Evolutionary conservation across 768 basidiomycete genomes (phyloP), one percentile per base, ranked within the genome.

Genomic region (Pilatotrama ljubarskyi): DNA sequence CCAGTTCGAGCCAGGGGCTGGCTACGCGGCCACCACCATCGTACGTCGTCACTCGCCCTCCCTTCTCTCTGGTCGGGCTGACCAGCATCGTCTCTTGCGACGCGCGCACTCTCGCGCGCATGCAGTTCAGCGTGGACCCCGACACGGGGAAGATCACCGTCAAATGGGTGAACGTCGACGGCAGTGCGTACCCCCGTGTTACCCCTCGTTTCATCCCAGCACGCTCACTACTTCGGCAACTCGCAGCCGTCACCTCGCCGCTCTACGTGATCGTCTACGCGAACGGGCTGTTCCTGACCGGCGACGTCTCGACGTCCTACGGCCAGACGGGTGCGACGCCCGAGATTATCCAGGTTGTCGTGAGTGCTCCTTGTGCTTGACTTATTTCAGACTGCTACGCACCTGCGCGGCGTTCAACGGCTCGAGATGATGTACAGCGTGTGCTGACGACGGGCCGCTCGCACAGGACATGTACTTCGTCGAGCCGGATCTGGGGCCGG

Each of bases 11-110:
- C 0, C 7, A 11, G 51, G 51, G 17, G 11, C 5, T 0, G 51
- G 51, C 15, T 53, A 29, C 41, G 40, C 51, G 24, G 24, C 18
- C 5, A 53, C 51, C 40, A 53, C 51, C 38, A 53, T 53, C 40
- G 51, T 53, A 24, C 51, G 51, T 44, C 29, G 29, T 10, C 4
- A 26, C 5, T n/a, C 47, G 1, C n/a, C 3, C 26, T n/a, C 47
- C 32, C 43, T 15, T 44, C 43, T 8, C 18, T 7, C 22, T 22
- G 22, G n/a, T n/a, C n/a, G n/a, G n/a, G n/a, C n/a, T 40, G 38
- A 20, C 22, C 8, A 24, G 4, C 29, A 32, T 32, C 22, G 18
- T 20, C 20, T 43, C 3, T 9, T 43, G 14, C 20, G 17, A 2
- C 18, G 42, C 18, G 40, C 40, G 40, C 42, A n/a, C 42, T n/a